Evolutionary conservation across 805 yeast species (phyloP).

Genomic region (Yarrowia osloensis): DNA sequence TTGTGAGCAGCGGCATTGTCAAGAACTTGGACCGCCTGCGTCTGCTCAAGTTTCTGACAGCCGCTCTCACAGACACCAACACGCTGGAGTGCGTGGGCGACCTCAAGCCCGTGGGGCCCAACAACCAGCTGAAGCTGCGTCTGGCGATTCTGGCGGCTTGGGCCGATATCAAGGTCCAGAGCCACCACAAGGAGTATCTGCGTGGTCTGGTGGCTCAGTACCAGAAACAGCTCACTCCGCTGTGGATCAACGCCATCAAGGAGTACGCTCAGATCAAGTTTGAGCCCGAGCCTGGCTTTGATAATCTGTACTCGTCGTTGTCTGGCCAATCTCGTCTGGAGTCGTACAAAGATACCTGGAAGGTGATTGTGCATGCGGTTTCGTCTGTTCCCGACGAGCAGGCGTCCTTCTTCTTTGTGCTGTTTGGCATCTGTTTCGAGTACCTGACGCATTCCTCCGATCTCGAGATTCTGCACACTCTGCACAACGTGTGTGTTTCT

Average conservation of each 20-base stretch:
- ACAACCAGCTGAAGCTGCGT: conserved; percentile 43
- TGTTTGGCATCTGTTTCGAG: conserved; percentile 83
- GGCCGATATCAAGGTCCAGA: conserved; percentile 45
- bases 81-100: conserved; percentile 52
- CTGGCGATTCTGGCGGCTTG: conserved; percentile 47
- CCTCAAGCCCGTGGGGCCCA: conserved; percentile 42
- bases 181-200: conserved; percentile 43
- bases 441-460: conserved; percentile 47
- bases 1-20: conserved; percentile 63
- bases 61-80: conserved; percentile 47
- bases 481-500: conserved; percentile 25
- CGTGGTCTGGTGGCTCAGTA: conserved; percentile 50
- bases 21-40: conserved; percentile 52
- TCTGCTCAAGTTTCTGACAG: conserved; percentile 63
- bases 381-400: conserved; percentile 59
- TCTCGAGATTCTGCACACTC: conserved; percentile 25
- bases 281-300: conserved; percentile 45
- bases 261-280: conserved; percentile 73
- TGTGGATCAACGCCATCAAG: conserved; percentile 76
- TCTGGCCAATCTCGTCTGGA: conserved; percentile 48
- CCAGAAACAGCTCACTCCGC: conserved; percentile 60
- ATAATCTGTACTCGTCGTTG: conserved; percentile 42
- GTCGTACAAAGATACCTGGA: conserved; percentile 65
- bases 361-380: conserved; percentile 73
- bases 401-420: conserved; percentile 64